Percentiles rank a stretch among this genome's conserved stretches.
Conservation (phyloP, 257 asterid species). For the Solanum rostratum region DNA sequence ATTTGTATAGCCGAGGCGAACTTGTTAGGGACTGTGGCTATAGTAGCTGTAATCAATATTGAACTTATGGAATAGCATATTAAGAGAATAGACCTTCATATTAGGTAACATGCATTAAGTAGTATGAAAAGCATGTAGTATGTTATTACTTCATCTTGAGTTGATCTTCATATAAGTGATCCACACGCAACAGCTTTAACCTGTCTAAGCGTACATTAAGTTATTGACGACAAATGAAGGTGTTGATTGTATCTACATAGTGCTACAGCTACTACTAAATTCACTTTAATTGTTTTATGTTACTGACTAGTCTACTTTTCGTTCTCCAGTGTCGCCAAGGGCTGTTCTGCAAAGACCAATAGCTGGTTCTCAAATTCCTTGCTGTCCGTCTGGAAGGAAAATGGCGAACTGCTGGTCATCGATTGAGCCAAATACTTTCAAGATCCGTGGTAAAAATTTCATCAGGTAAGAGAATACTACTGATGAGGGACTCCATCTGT, state of each 20-base stretch:
- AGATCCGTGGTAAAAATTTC: constrained; percentile 67
- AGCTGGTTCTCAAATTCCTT: constrained; percentile 77
- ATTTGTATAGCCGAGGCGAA: background rate
- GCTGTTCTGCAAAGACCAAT: constrained; percentile 55
- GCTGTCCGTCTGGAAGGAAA: constrained; percentile 60
- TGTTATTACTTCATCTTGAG: background rate
- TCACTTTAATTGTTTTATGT: background rate
- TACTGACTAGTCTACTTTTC: constrained; percentile 2
- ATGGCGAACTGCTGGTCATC: constrained; percentile 62
- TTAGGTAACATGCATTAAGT: background rate
- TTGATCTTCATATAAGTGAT: background rate
- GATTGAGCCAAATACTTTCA: constrained; percentile 58
- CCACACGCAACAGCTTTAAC: background rate
- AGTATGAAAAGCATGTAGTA: background rate
- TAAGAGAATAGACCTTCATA: background rate
- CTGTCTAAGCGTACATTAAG: background rate
- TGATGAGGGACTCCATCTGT: background rate
- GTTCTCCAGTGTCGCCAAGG: constrained; percentile 48
- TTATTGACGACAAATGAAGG: background rate
- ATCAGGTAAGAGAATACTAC: constrained; percentile 32
- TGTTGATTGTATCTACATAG: background rate
- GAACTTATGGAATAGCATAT: background rate
- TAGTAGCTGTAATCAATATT: background rate
- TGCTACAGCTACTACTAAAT: background rate
- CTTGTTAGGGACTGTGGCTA: background rate